Evolutionary conservation across 257 asterid genomes (phyloP).

Genomic region (Solanum neorickii): DNA sequence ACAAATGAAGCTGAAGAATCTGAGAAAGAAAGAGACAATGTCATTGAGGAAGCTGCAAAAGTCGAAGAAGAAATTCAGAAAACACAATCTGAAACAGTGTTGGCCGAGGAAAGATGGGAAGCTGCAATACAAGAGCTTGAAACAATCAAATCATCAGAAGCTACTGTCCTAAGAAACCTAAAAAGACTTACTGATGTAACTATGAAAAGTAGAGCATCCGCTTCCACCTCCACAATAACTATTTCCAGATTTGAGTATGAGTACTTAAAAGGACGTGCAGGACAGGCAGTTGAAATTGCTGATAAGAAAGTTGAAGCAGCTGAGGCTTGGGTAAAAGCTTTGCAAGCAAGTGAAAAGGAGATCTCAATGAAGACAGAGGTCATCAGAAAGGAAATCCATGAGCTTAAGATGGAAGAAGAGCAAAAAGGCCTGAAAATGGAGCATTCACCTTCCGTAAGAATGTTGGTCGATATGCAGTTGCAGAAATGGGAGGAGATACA

Average conservation of each 20-base stretch:
- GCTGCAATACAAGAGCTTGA: slow-evolving; percentile 49
- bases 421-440: slow-evolving; percentile 19
- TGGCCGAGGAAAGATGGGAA: slow-evolving; percentile 47
- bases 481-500: slow-evolving; percentile 31
- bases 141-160: slow-evolving; percentile 55
- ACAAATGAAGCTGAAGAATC: slow-evolving; percentile 41
- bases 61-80: slow-evolving; percentile 39
- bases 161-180: slow-evolving; percentile 51
- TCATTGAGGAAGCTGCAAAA: slow-evolving; percentile 34
- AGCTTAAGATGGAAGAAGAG: slow-evolving; percentile 37
- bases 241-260: slow-evolving; percentile 71
- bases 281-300: slow-evolving; percentile 60
- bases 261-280: slow-evolving; percentile 65
- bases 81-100: slow-evolving; percentile 39
- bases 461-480: slow-evolving; percentile 25
- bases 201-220: slow-evolving; percentile 40
- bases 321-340: slow-evolving; percentile 82
- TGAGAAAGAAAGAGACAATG: slow-evolving; percentile 25
- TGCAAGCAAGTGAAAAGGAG: slow-evolving; percentile 73
- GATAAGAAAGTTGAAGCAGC: slow-evolving; percentile 82
- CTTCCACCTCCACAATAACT: slow-evolving; percentile 37
- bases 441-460: slow-evolving; percentile 16
- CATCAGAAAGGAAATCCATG: slow-evolving; percentile 36
- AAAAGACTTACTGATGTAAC: slow-evolving; percentile 33
- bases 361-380: slow-evolving; percentile 43